Conservation (phyloP, 176 grass and related monocot species). For the Cenchrus purpureus region DNA sequence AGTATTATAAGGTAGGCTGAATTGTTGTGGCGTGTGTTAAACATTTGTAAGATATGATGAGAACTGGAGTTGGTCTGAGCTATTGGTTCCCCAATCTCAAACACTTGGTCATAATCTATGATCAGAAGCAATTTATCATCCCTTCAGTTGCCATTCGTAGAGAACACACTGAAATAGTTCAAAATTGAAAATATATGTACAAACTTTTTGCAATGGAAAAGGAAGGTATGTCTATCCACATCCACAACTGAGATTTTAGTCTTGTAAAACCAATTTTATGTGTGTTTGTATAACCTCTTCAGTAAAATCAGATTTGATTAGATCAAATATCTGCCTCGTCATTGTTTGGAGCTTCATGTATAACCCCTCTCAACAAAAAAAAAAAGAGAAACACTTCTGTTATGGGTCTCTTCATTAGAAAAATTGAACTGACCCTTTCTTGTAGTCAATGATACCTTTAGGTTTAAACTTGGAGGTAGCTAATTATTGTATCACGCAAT, state of each 20-base stretch:
- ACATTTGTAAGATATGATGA: background rate
- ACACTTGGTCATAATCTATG: background rate
- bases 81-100: constrained; percentile 11
- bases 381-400: background rate
- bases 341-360: background rate
- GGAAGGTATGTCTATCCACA: background rate
- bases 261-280: background rate
- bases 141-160: background rate
- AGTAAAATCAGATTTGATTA: background rate
- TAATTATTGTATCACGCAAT: constrained; percentile 10
- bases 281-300: background rate
- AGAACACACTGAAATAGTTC: background rate
- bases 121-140: constrained; percentile 27
- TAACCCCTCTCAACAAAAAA: background rate
- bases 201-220: background rate
- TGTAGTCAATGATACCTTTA: constrained; percentile 13
- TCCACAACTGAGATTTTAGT: background rate
- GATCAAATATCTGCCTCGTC: background rate
- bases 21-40: background rate
- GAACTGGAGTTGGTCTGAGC: background rate
- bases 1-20: background rate
- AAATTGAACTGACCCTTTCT: background rate
- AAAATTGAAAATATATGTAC: constrained; percentile 2
- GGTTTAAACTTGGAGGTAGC: background rate
- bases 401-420: background rate